Evolutionary conservation across 2,329 filamentous ascomycete species (phyloP).

Genomic region (Aspergillus candidus): DNA sequence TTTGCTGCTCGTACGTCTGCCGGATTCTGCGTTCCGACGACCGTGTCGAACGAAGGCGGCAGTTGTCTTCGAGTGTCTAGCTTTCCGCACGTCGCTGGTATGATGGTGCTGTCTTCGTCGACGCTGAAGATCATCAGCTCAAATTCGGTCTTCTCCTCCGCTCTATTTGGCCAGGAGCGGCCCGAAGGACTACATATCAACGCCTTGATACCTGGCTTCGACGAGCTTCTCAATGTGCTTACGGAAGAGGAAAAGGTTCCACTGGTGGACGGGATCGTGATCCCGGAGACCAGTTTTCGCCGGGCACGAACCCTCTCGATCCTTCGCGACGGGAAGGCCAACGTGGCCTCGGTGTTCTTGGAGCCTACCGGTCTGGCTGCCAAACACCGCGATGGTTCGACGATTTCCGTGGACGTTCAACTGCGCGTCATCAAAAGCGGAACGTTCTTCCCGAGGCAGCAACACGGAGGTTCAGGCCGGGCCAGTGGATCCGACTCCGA

Average conservation of each 20-base stretch:
- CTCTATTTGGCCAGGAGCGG: conserved; percentile 81
- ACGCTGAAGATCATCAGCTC: conserved; percentile 79
- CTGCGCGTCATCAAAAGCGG: conserved; percentile 94
- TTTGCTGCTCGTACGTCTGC: conserved; percentile 79
- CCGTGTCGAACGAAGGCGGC: conserved; percentile 65
- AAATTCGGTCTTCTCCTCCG: conserved; percentile 89
- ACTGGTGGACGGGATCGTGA: conserved; percentile 87
- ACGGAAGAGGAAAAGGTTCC: conserved; percentile 80
- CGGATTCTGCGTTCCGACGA: conserved; percentile 75
- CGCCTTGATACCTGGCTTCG: conserved; percentile 78
- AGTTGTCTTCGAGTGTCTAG: conserved; percentile 79
- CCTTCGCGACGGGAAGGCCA: conserved; percentile 72
- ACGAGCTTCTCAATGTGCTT: conserved; percentile 72
- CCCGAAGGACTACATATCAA: conserved; percentile 75
- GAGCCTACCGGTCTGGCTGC: conserved; percentile 79
- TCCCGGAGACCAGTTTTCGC: conserved; percentile 92
- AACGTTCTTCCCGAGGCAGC: conserved; percentile 54
- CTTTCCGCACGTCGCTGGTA: conserved; percentile 95
- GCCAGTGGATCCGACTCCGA: conserved; percentile 33
- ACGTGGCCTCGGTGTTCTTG: conserved; percentile 72
- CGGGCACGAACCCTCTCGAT: conserved; percentile 79
- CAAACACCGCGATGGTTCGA: conserved; percentile 81
- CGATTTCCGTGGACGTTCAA: conserved; percentile 91
- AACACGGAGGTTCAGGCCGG: conserved; percentile 55
- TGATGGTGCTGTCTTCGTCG: conserved; percentile 80